Conservation (phyloP, 805 yeast species). For the Torulaspora delbrueckii region DNA sequence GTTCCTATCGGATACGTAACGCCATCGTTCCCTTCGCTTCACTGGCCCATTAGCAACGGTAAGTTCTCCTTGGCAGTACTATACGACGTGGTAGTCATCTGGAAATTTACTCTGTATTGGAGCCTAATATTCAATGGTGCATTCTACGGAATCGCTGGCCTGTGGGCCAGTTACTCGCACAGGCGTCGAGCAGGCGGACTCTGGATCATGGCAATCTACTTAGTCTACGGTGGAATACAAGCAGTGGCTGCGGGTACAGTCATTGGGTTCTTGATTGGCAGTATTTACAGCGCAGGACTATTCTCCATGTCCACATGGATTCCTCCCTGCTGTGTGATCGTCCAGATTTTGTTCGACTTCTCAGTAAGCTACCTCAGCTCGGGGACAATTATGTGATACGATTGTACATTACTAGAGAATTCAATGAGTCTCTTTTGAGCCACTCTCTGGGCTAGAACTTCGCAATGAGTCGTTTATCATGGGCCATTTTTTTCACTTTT, state of each 20-base stretch:
- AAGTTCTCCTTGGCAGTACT: slow-evolving; percentile 46
- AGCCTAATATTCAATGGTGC: slow-evolving; percentile 59
- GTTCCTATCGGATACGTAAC: slow-evolving; percentile 77
- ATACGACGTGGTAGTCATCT: slow-evolving; percentile 66
- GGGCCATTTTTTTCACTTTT: neutral
- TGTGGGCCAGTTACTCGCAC: slow-evolving; percentile 51
- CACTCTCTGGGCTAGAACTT: neutral
- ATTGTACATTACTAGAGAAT: neutral
- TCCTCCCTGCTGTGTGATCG: slow-evolving; percentile 76
- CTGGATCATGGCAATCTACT: slow-evolving; percentile 44
- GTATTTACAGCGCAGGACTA: slow-evolving; percentile 73
- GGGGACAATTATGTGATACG: slow-evolving; percentile 19
- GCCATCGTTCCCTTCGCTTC: slow-evolving; percentile 77
- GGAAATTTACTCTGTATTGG: slow-evolving; percentile 84
- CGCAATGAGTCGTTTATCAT: neutral
- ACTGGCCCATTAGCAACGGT: slow-evolving; percentile 55
- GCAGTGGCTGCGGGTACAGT: slow-evolving; percentile 72
- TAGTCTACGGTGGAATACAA: slow-evolving; percentile 52
- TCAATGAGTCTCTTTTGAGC: neutral
- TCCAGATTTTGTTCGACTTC: slow-evolving; percentile 62
- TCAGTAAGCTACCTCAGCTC: slow-evolving; percentile 40
- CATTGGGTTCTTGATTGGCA: slow-evolving; percentile 68
- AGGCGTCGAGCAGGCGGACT: slow-evolving; percentile 40
- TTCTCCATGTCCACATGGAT: slow-evolving; percentile 94
- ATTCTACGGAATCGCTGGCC: slow-evolving; percentile 61